Percentiles rank a stretch among this genome's conserved stretches.
Conservation (phyloP, 345 rosid genomes). For the Euphorbia tirucalli region DNA sequence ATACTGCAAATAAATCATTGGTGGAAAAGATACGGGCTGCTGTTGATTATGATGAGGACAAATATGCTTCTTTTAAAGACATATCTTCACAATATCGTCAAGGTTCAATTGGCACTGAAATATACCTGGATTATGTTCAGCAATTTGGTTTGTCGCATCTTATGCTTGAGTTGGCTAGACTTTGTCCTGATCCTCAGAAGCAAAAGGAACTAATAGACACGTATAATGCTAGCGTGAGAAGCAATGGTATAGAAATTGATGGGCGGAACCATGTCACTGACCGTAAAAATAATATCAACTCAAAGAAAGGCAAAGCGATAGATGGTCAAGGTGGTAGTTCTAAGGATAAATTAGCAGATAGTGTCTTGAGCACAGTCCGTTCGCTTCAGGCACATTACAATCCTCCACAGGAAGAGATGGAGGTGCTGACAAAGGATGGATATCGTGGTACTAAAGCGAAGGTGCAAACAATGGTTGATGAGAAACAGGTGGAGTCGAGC, state of each 20-base stretch:
- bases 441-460: conserved; percentile 60
- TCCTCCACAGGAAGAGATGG: conserved; percentile 47
- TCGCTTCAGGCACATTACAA: conserved; percentile 52
- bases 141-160: conserved; percentile 74
- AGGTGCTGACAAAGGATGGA: conserved; percentile 53
- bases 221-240: conserved; percentile 45
- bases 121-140: conserved; percentile 61
- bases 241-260: conserved; percentile 30
- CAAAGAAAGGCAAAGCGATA: conserved; percentile 40
- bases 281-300: conserved; percentile 29
- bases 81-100: conserved; percentile 78
- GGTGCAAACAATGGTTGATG: conserved; percentile 40
- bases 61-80: conserved; percentile 61
- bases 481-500: conserved; percentile 24
- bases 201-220: conserved; percentile 79
- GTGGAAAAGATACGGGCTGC: conserved; percentile 77
- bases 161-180: conserved; percentile 75
- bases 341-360: conserved; percentile 56
- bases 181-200: conserved; percentile 76
- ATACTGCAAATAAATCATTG: conserved; percentile 73
- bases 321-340: conserved; percentile 34
- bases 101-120: conserved; percentile 58
- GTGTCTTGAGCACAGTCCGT: conserved; percentile 50
- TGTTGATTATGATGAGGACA: conserved; percentile 64
- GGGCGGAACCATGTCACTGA: conserved; percentile 21